These are phyloP conservation scores for Volvox africanus DNA, from an alignment of 139 green algal genomes.

Conservation along the genomic window DNA sequence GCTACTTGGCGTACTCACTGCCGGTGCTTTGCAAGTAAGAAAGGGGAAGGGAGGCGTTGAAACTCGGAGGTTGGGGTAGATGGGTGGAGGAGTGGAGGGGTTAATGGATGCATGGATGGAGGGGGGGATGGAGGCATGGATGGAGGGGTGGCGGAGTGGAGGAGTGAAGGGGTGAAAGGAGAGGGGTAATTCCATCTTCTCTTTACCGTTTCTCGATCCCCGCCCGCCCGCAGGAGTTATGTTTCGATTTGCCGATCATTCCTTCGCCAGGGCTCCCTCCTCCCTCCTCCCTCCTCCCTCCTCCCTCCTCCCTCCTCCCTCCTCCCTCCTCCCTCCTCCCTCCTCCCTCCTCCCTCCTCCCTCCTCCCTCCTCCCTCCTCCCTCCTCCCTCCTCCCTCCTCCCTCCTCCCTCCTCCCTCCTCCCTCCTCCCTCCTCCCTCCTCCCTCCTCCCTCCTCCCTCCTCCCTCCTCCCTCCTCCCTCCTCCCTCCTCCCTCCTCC, in stretches of 20 bases:
- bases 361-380: too few relatives aligned
- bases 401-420: not conserved
- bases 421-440: not conserved
- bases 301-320: too few relatives aligned
- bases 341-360: too few relatives aligned
- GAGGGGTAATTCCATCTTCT: too few relatives aligned
- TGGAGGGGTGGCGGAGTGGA: not conserved
- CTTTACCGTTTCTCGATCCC: too few relatives aligned
- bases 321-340: too few relatives aligned
- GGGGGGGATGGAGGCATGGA: not conserved
- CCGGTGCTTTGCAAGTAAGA: slow-evolving; percentile 28
- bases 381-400: not conserved
- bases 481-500: not conserved
- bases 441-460: not conserved
- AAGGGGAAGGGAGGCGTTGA: not conserved
- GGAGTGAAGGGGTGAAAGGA: not conserved
- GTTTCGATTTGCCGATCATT: too few relatives aligned
- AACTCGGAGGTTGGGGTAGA: too few relatives aligned
- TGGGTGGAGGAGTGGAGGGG: not conserved
- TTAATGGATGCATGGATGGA: not conserved
- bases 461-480: not conserved
- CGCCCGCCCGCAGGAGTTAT: too few relatives aligned
- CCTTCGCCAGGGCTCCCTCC: too few relatives aligned
- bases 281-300: too few relatives aligned
- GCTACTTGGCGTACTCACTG: slow-evolving; percentile 34